Percentiles rank a stretch among this genome's conserved stretches.
These are phyloP conservation scores for Phytophthora multivora DNA, from an alignment of 352 stramenopile species.

Conservation along the genomic window DNA sequence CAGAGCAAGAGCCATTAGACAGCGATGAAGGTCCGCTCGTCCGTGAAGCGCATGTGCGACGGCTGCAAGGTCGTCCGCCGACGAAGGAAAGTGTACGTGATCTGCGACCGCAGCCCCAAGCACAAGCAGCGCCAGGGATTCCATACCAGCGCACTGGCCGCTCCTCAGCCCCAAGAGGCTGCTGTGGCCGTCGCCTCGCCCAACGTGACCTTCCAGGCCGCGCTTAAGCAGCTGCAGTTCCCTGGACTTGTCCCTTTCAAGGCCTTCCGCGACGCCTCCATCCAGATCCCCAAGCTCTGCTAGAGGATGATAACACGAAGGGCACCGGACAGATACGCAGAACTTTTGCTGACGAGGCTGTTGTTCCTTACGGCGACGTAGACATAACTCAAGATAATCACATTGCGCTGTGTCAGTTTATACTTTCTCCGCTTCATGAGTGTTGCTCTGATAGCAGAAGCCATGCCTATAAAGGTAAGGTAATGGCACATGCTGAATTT, in stretches of 20 bases:
- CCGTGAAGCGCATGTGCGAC: slow-evolving; percentile 92
- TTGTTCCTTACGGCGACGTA: neutral
- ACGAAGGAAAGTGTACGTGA: slow-evolving; percentile 88
- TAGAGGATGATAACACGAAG: slow-evolving; percentile 17
- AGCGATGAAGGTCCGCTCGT: slow-evolving; percentile 91
- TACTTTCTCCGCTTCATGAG: slow-evolving; percentile 5
- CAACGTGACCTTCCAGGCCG: slow-evolving; percentile 92
- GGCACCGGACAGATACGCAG: neutral
- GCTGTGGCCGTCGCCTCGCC: slow-evolving; percentile 66
- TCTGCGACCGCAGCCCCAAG: slow-evolving; percentile 91
- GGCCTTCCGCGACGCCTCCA: slow-evolving; percentile 73
- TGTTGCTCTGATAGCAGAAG: neutral
- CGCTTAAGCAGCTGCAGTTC: slow-evolving; percentile 95
- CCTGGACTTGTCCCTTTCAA: slow-evolving; percentile 77
- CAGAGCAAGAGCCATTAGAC: slow-evolving; percentile 20
- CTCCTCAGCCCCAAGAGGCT: slow-evolving; percentile 30
- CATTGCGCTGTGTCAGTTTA: slow-evolving; percentile 20
- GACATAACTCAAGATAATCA: slow-evolving; percentile 36
- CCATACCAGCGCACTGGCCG: slow-evolving; percentile 68
- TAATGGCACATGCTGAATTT: neutral
- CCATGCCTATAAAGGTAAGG: too few relatives aligned
- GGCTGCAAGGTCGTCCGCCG: slow-evolving; percentile 91
- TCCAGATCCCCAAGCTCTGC: slow-evolving; percentile 77
- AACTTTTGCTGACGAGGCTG: neutral
- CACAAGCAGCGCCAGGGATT: slow-evolving; percentile 95